Evolutionary conservation across 805 yeast genomes (phyloP).

Genomic region (Ogataea paraovalis): DNA sequence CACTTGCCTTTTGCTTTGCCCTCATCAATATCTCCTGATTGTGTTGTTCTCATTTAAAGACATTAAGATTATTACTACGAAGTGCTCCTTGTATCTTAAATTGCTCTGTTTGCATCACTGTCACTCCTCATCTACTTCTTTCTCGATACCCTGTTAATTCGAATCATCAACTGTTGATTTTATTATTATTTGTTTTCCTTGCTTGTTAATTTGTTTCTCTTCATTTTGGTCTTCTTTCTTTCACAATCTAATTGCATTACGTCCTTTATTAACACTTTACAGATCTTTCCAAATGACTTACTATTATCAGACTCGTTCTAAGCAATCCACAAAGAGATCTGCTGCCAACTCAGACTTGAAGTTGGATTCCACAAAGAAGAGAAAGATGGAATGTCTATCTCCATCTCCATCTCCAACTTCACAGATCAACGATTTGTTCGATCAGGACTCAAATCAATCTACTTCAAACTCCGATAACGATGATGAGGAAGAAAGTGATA

Average conservation of each 20-base stretch:
- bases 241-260: no score
- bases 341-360: background rate
- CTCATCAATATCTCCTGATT: background rate
- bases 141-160: no score
- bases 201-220: no score
- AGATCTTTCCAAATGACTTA: background rate
- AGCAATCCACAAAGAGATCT: background rate
- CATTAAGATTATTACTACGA: no score
- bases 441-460: background rate
- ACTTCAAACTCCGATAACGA: conserved; percentile 1
- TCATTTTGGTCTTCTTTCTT: no score
- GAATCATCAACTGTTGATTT: no score
- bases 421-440: background rate
- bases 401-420: background rate
- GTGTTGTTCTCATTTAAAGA: no score
- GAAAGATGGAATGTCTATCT: conserved; percentile 2
- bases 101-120: no score
- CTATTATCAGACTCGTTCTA: background rate
- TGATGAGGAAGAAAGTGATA: conserved; percentile 5
- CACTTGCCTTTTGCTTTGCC: background rate
- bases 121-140: no score
- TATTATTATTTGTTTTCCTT: no score
- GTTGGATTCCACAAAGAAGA: conserved; percentile 2
- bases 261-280: no score
- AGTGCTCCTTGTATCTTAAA: no score